These are phyloP conservation scores for Puccinia novopanici DNA, from an alignment of 1,284 basidiomycete species.

Conservation along the genomic window DNA sequence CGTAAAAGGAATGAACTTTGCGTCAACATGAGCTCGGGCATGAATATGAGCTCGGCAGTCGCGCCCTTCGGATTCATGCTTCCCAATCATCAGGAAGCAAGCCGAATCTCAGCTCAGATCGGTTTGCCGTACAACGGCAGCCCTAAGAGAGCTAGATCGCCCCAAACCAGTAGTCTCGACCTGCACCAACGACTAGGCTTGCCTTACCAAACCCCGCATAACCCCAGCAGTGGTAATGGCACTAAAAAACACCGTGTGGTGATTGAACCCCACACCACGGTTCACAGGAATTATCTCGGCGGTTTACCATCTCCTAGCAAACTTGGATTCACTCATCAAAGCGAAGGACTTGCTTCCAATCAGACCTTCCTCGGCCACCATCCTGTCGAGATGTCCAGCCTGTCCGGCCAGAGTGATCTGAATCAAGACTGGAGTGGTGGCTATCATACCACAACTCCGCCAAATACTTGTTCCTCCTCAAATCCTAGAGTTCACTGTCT, in stretches of 20 bases:
- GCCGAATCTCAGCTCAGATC: neutral
- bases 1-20: slow-evolving; percentile 32
- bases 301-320: neutral
- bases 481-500: slow-evolving; percentile 7
- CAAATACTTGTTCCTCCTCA: slow-evolving; percentile 10
- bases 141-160: slow-evolving; percentile 4
- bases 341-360: neutral
- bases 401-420: neutral
- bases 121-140: neutral
- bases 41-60: neutral
- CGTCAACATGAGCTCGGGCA: too few relatives aligned
- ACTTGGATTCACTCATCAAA: neutral
- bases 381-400: neutral
- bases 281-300: neutral
- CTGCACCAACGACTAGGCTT: slow-evolving; percentile 6
- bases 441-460: slow-evolving; percentile 28
- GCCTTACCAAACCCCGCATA: slow-evolving; percentile 11
- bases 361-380: neutral
- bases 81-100: neutral
- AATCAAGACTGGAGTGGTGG: slow-evolving; percentile 24
- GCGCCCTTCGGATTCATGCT: slow-evolving; percentile 5
- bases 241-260: slow-evolving; percentile 10
- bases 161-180: neutral
- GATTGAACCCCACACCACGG: neutral
- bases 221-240: neutral